Evolutionary conservation across 176 grass and related monocot genomes (phyloP), one percentile per base, ranked within the genome.

Genomic region (Musa troglodytarum): DNA sequence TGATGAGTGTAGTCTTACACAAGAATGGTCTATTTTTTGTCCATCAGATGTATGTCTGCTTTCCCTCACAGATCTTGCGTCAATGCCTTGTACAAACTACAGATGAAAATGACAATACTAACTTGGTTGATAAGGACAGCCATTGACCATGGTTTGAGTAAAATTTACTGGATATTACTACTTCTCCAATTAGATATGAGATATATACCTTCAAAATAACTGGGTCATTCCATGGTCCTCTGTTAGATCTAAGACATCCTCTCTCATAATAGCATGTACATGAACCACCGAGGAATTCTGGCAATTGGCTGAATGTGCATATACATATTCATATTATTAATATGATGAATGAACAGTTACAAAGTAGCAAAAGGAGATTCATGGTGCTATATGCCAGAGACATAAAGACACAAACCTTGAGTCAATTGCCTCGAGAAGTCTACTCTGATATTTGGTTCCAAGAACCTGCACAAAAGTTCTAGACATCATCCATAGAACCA

Each of bases 141-240:
- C 34, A 43, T 43, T 5, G 34, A 43, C 3, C 34, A 43, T 6
- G 34, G 34, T 43, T 43, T 43, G 34, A 43, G 34, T 43, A 43
- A 43, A 43, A 43, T 43, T 43, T 43, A 43, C 34, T 43, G 34
- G 34, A 12, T 68, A 11, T 17, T 6, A 16, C 9, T 15, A 68
- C 4, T 68, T 17, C 52, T 68, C 11, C 21, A 57, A 2, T 29
- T 17, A 11, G 1, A 20, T 68, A 71, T 75, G 34, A 23, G 52
- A 53, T 12, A 73, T 43, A 22, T 81, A 94, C 88, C 90, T 93
- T 91, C 75, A 89, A 71, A 74, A 99, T 94, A 74, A 65, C 75
- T 74, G 95, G 88, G 79, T 99, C 95, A 52, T 94, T 92, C 95
- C 95, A 99, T 10, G 95, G 95, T 26, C 95, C 95, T 83, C 84